Conservation (phyloP, 164 flowering plant species). For the Vitis amurensis region DNA sequence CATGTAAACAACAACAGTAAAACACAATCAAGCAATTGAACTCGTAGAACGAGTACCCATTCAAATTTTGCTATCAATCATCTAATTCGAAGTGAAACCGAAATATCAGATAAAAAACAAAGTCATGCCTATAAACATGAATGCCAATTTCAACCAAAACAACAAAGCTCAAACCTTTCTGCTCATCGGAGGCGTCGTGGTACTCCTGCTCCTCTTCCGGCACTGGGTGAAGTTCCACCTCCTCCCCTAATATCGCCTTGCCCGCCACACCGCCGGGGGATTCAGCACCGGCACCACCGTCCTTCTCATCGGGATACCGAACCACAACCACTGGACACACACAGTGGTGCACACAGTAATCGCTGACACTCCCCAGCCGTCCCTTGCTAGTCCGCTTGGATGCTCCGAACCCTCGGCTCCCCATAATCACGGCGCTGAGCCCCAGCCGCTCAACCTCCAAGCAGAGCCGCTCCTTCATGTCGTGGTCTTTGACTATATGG, state of each 20-base stretch:
- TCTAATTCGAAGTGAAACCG: background rate
- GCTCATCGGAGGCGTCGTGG: slow-evolving; percentile 29
- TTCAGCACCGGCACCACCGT: slow-evolving; percentile 14
- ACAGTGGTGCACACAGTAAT: slow-evolving; percentile 83
- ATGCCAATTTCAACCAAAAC: background rate
- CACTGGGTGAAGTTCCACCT: slow-evolving; percentile 35
- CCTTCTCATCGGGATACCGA: slow-evolving; percentile 53
- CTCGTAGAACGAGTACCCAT: background rate
- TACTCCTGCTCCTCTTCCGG: slow-evolving; percentile 47
- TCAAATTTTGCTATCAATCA: background rate
- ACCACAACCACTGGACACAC: slow-evolving; percentile 89
- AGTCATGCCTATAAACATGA: background rate
- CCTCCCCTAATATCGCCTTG: slow-evolving; percentile 12
- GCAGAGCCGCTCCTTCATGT: slow-evolving; percentile 80
- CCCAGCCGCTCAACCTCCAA: slow-evolving; percentile 81
- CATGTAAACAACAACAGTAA: too few relatives aligned
- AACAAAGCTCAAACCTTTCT: slow-evolving; percentile 21
- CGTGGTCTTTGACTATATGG: slow-evolving; percentile 81
- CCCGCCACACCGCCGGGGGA: background rate
- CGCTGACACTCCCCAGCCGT: slow-evolving; percentile 77
- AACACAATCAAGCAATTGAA: too few relatives aligned
- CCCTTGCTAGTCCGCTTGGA: slow-evolving; percentile 37
- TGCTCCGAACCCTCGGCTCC: slow-evolving; percentile 78
- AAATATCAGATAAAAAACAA: background rate
- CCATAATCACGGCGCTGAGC: slow-evolving; percentile 76